Conservation (phyloP, 805 yeast species). For the Cyberlindnera nakhonratchasimensis region DNA sequence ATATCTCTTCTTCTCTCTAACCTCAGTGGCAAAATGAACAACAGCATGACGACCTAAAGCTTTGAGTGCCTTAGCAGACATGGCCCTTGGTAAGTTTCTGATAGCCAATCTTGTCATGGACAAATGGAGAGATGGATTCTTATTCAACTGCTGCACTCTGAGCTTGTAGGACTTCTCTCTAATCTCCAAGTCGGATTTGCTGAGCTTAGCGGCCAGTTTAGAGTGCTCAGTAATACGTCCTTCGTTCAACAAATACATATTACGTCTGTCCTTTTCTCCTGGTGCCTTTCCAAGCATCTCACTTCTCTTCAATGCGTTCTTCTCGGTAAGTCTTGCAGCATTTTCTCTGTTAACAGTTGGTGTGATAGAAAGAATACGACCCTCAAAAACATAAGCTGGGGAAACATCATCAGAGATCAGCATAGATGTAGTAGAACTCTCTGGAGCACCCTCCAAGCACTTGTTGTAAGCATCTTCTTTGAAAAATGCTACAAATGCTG, state of each 20-base stretch:
- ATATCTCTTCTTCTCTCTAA: constrained; percentile 67
- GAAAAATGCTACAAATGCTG: constrained; percentile 89
- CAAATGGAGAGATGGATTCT: constrained; percentile 86
- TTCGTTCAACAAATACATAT: constrained; percentile 82
- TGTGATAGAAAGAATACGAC: constrained; percentile 80
- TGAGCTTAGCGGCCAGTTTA: constrained; percentile 64
- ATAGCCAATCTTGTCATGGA: constrained; percentile 95
- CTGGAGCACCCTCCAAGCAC: constrained; percentile 79
- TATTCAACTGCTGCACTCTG: constrained; percentile 85
- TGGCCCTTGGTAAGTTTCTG: constrained; percentile 88
- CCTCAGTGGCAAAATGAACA: constrained; percentile 91
- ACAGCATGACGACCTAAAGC: constrained; percentile 93
- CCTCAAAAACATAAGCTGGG: constrained; percentile 85
- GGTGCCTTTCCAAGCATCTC: constrained; percentile 78
- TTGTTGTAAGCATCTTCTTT: constrained; percentile 56
- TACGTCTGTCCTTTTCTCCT: constrained; percentile 77
- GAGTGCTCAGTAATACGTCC: constrained; percentile 85
- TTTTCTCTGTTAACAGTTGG: constrained; percentile 85
- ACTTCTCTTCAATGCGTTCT: constrained; percentile 67
- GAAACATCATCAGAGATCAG: constrained; percentile 91
- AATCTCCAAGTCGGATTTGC: constrained; percentile 74
- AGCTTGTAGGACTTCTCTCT: constrained; percentile 84
- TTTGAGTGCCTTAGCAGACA: constrained; percentile 84
- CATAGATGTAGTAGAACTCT: constrained; percentile 56
- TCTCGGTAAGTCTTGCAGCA: constrained; percentile 71